Percentiles rank a stretch among this genome's conserved stretches.
These are phyloP conservation scores for Lachnellula subtilissima DNA, from an alignment of 2,329 filamentous ascomycete species.

Conservation along the genomic window DNA sequence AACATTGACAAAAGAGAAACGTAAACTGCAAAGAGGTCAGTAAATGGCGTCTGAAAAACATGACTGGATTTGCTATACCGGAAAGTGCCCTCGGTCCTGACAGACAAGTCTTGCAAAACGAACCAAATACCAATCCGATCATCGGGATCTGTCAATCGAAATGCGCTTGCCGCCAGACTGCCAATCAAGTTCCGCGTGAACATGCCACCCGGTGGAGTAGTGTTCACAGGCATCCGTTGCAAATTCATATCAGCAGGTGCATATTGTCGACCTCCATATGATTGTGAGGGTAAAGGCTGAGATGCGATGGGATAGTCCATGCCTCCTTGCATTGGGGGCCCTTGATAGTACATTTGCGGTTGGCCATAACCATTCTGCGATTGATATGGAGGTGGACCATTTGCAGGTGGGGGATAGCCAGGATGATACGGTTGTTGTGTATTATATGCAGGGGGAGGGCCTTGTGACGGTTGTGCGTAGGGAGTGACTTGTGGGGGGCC, in stretches of 20 bases:
- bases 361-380: constrained; percentile 37
- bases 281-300: constrained; percentile 13
- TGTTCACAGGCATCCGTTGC: constrained; percentile 18
- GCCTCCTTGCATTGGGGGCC: constrained; percentile 6
- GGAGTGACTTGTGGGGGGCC: constrained; percentile 24
- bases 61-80: constrained; percentile 51
- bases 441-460: constrained; percentile 1
- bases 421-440: constrained; percentile 23
- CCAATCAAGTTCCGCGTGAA: constrained; percentile 94
- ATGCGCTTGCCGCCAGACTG: constrained; percentile 82
- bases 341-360: constrained; percentile 24
- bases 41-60: not conserved
- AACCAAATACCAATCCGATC: constrained; percentile 93
- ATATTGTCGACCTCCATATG: constrained; percentile 12
- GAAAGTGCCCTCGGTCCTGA: constrained; percentile 87
- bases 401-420: constrained; percentile 14
- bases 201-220: constrained; percentile 65
- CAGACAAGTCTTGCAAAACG: constrained; percentile 89
- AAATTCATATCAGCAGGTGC: constrained; percentile 17
- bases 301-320: constrained; percentile 7
- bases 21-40: constrained; percentile 41
- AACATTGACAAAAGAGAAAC: constrained; percentile 80
- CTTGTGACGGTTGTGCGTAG: constrained; percentile 17
- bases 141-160: constrained; percentile 71
- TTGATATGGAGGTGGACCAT: constrained; percentile 21